Evolutionary conservation across 768 basidiomycete species (phyloP), one percentile per base, ranked within the genome.

Genomic region (Naganishia vishniacii): DNA sequence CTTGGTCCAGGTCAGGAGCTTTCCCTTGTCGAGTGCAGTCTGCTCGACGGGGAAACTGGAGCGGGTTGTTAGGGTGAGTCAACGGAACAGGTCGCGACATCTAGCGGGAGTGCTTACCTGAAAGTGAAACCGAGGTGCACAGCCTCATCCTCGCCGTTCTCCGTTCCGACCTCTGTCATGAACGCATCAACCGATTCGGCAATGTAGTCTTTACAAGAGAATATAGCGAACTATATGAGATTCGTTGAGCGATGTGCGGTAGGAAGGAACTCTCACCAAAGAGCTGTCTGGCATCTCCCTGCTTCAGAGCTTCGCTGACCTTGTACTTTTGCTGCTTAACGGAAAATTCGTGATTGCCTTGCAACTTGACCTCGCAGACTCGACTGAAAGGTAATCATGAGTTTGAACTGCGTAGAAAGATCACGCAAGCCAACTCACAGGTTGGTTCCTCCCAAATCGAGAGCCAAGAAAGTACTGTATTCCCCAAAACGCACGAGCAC

Each of bases 401-500:
- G 28, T 25, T 13, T 23, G 42, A 20, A 28, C 13, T 26, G 13
- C 18, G 42, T n/a, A 25, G 28, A 3, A 8, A 9, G 4, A 13
- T 28, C 40, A 31, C 20, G n/a, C 23, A 25, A n/a, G n/a, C n/a
- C n/a, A n/a, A 81, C 88, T 75, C 78, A 95, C 88, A 99, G 83
- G 75, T 99, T 99, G 25, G 95, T 99, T 62, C 95, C 95, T 42
- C 95, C 95, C 20, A 99, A 84, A 80, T 99, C 94, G 20, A 98
- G 82, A 4, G 95, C 93, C 59, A 98, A 84, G 79, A 95, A 99
- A 6, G 91, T 94, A 47, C 92, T 95, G 71, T 12, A 56, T 13
- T 6, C 3, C 49, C 7, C 9, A 4, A 12, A 37, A 34, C 16
- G 34, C 37, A 40, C 9, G 37, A 40, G 51, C 18, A 4, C 26